These are phyloP conservation scores for Beauveria australis DNA, from an alignment of 2,329 filamentous ascomycete genomes.

Conservation along the genomic window DNA sequence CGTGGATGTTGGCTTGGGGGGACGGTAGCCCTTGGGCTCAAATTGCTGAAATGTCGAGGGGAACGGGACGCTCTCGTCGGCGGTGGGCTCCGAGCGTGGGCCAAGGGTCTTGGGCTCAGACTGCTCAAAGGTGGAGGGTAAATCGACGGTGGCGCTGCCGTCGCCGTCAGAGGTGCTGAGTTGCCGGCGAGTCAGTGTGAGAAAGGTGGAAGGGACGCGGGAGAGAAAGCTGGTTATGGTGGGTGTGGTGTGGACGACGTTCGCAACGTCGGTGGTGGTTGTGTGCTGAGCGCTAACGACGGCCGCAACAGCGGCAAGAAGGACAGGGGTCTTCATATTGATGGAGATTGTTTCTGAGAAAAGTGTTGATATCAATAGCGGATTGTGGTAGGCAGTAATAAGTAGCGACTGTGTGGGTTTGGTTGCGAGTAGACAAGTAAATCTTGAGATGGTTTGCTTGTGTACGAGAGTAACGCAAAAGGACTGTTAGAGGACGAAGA, in stretches of 20 bases:
- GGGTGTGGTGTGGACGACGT: too few species aligned
- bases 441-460: not conserved
- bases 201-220: too few species aligned
- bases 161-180: not conserved
- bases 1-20: too few species aligned
- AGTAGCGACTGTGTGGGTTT: not conserved
- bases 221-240: not conserved
- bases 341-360: not conserved
- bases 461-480: not conserved
- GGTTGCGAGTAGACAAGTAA: not conserved
- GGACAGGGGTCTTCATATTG: not conserved
- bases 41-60: too few species aligned
- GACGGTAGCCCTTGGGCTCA: too few species aligned
- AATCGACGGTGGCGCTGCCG: not conserved
- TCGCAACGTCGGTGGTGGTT: too few species aligned
- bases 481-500: not conserved
- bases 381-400: too few species aligned
- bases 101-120: not conserved
- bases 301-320: not conserved
- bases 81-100: not conserved
- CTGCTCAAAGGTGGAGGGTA: not conserved
- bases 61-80: too few species aligned
- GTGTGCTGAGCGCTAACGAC: not conserved
- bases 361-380: not conserved
- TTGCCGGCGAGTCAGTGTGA: too few species aligned